Evolutionary conservation across 2,329 filamentous ascomycete species (phyloP).

Genomic region (Cytospora leucostoma): DNA sequence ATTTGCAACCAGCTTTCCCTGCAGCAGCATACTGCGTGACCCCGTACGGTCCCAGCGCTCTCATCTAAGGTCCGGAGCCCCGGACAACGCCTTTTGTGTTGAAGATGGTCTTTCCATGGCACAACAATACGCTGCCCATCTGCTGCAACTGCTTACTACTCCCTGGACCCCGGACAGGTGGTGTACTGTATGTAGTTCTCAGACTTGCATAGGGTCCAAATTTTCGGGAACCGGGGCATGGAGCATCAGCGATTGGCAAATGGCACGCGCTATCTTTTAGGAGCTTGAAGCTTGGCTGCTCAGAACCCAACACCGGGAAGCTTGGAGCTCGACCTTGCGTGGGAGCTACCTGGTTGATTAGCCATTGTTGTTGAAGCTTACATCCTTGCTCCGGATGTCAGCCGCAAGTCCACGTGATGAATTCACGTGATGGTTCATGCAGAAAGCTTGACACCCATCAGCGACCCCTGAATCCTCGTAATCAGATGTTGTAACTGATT

Average conservation of each 20-base stretch:
- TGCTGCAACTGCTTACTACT: too few relatives aligned
- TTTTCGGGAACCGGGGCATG: neutral
- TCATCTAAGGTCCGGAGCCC: too few relatives aligned
- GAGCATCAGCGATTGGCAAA: neutral
- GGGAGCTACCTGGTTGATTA: neutral
- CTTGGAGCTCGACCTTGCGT: conserved; percentile 12
- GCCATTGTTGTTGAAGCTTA: conserved; percentile 10
- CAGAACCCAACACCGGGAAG: neutral
- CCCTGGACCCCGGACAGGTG: too few relatives aligned
- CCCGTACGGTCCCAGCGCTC: too few relatives aligned
- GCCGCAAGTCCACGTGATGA: too few relatives aligned
- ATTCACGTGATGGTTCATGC: neutral
- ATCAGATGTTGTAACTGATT: neutral
- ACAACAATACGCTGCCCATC: too few relatives aligned
- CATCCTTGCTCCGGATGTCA: conserved; percentile 15
- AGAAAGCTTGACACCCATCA: conserved; percentile 3
- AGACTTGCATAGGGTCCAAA: too few relatives aligned
- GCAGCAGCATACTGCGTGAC: too few relatives aligned
- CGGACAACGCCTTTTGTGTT: too few relatives aligned
- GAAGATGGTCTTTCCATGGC: too few relatives aligned
- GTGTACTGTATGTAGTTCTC: too few relatives aligned
- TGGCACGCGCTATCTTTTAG: neutral
- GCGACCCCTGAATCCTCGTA: neutral
- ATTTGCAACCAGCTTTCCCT: too few relatives aligned
- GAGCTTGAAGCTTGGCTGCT: neutral